Evolutionary conservation across 371 early-diverging fungal species (phyloP), one percentile per base, ranked within the genome.

Genomic region (Rhizopus microsporus): DNA sequence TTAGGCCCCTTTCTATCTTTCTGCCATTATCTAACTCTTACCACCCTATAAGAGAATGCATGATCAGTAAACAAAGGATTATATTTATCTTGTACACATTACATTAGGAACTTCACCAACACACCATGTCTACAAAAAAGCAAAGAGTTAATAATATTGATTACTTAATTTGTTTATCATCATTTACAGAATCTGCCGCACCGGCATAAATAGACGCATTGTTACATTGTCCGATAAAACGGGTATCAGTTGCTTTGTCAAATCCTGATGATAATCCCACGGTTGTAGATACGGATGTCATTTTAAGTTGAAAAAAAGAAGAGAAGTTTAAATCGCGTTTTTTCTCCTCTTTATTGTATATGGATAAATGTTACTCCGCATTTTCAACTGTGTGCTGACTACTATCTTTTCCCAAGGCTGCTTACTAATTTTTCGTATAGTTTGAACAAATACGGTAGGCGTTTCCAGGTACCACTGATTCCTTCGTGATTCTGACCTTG

Each of bases 51-150:
- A 23, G 33, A n/a, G 7, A 31, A 43, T 33, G 15, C n/a, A 23
- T 23, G 23, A 23, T 23, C 23, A 23, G 23, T 23, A 23, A 23
- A 13, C 13, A 29, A 31, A 40, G 3, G n/a, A 16, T 15, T 7
- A 39, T 30, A n/a, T 9, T 33, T 35, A 13, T 9, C 30, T n/a
- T 9, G 9, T n/a, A 33, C 3, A 16, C 47, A 65, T 73, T 77
- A 74, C 77, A 51, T 70, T 61, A 15, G 77, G 74, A 1, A 72
- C 74, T 30, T 65, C 61, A 7, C 77, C 77, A 40, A 74, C 62
- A 29, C 65, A 60, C 71, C 71, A 76, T 38, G 57, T 38, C 67
- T 71, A 45, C 4, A 13, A 23, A 6, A 9, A 7, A 9, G 1
- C 44, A 3, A 2, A 45, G 31, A 12, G 29, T 30, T 6, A 13